These are phyloP conservation scores for Alisma plantagoaquatica DNA, from an alignment of 106 monocot genomes.

Conservation along the genomic window DNA sequence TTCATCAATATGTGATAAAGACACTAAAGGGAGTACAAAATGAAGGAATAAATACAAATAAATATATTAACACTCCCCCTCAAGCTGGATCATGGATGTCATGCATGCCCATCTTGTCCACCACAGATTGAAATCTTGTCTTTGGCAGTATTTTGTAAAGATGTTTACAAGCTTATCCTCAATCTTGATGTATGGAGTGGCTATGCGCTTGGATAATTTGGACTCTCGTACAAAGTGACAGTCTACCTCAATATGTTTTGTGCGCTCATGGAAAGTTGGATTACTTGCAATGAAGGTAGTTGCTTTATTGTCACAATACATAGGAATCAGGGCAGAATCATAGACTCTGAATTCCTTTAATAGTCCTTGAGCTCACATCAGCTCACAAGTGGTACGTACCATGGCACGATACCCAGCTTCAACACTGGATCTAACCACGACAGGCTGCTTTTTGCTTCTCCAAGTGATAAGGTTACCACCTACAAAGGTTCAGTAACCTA, in stretches of 20 bases:
- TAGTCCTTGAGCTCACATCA: neutral
- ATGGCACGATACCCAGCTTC: neutral
- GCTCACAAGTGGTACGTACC: neutral
- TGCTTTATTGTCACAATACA: neutral
- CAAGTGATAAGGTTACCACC: neutral
- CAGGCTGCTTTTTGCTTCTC: neutral
- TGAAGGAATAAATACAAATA: too few species aligned
- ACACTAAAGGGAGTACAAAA: too few species aligned
- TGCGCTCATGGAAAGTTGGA: neutral
- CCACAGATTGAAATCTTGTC: too few species aligned
- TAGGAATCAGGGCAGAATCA: neutral
- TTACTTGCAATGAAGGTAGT: neutral
- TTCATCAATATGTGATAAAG: too few species aligned
- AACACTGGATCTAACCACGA: neutral
- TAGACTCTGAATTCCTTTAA: neutral
- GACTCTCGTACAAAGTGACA: neutral
- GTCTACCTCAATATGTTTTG: neutral
- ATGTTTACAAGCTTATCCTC: too few species aligned
- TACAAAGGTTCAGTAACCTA: neutral
- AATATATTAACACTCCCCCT: too few species aligned
- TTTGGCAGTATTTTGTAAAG: too few species aligned
- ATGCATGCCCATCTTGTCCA: too few species aligned
- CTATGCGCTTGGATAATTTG: too few species aligned
- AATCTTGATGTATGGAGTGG: too few species aligned
- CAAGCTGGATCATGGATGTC: too few species aligned